phyloP scores from a whole-genome alignment of 148 eudicot genomes.

The Silene conica region DNA sequence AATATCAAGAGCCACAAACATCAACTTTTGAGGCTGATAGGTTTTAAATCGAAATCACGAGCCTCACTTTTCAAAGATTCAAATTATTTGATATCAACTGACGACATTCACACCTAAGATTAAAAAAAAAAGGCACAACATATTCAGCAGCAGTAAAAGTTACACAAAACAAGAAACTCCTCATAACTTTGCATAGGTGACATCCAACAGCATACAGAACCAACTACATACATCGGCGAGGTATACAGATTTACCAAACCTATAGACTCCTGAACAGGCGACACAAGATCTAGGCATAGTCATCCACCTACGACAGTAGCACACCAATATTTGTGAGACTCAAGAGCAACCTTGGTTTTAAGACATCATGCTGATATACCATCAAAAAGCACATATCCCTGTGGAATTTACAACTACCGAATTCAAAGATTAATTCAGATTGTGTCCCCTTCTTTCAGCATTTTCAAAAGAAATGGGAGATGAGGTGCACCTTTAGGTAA shows the following conservation, averaged over 20 bases:
- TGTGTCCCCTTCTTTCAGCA: background rate
- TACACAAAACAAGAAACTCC: background rate
- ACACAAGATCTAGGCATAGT: background rate
- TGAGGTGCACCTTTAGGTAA: too few relatives aligned
- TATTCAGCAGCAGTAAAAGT: too few relatives aligned
- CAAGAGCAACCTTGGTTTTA: background rate
- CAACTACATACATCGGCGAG: background rate
- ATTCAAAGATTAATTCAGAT: background rate
- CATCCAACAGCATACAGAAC: background rate
- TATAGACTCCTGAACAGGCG: background rate
- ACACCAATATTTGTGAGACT: too few relatives aligned
- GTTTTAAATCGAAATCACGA: too few relatives aligned
- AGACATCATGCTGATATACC: background rate
- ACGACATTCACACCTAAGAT: too few relatives aligned
- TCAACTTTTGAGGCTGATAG: too few relatives aligned
- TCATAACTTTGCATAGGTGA: background rate
- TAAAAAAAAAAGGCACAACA: too few relatives aligned
- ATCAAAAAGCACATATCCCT: too few relatives aligned
- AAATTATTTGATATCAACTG: too few relatives aligned
- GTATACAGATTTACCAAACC: background rate
- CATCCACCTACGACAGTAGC: too few relatives aligned
- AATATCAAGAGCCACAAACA: too few relatives aligned
- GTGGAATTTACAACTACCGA: background rate
- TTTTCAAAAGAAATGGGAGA: background rate
- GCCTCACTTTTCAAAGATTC: too few relatives aligned